phyloP scores from a whole-genome alignment of 768 basidiomycete genomes.

The Tephrocybe sp. region DNA sequence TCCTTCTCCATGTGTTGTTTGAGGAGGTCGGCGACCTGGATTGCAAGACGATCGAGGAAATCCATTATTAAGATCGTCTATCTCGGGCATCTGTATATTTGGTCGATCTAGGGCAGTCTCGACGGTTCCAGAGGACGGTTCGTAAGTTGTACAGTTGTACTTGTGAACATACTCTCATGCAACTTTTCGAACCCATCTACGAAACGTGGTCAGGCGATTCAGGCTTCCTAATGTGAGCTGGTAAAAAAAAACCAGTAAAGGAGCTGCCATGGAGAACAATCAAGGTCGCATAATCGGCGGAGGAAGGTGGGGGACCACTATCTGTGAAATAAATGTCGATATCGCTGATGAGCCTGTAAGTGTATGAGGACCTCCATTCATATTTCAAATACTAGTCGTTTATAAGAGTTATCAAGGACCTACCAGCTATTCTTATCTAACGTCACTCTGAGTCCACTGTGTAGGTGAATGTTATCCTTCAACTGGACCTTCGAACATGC shows the following conservation, averaged over 20 bases:
- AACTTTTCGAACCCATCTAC: constrained; percentile 14
- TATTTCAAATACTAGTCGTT: too few relatives aligned
- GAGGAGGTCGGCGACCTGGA: constrained; percentile 27
- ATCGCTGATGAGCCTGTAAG: constrained; percentile 20
- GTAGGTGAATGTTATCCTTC: too few relatives aligned
- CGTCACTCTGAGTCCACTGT: too few relatives aligned
- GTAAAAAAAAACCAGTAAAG: constrained; percentile 21
- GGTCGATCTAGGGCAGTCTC: constrained; percentile 33
- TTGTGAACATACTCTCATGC: constrained; percentile 17
- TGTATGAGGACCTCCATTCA: constrained; percentile 1
- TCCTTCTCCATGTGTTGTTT: constrained; percentile 24
- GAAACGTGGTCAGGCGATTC: not conserved
- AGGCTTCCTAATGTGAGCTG: too few relatives aligned
- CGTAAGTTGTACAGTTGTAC: constrained; percentile 26
- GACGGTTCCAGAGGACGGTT: constrained; percentile 26
- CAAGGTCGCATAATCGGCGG: constrained; percentile 31
- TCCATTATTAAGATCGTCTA: constrained; percentile 26
- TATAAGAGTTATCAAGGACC: too few relatives aligned
- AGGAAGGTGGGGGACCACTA: constrained; percentile 25
- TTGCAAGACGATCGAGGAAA: constrained; percentile 25
- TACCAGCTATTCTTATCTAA: too few relatives aligned
- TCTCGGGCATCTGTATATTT: constrained; percentile 29
- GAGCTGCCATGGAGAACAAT: constrained; percentile 31
- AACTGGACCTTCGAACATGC: too few relatives aligned
- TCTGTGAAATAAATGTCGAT: constrained; percentile 30